Evolutionary conservation across 148 eudicot genomes (phyloP), one percentile per base, ranked within the genome.

Genomic region (Nepenthes gracilis): DNA sequence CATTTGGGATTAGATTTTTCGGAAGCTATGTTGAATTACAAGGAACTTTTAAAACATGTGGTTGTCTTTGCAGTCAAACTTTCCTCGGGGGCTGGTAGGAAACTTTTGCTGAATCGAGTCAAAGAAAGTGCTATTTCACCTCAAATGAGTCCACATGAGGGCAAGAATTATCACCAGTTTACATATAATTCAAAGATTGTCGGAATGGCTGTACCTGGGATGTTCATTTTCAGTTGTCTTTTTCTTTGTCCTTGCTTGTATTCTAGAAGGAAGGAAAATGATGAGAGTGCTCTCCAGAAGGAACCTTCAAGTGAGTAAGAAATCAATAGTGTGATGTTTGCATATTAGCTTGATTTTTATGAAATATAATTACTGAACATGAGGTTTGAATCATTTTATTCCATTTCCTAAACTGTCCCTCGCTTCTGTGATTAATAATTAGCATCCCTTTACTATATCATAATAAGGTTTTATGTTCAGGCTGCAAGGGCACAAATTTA

Each of bases 221-320:
- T 82, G 48, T 69, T 93, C 3, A 1, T 82, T 66, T 55, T 86
- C 38, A 82, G 91, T 12, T 89, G 99, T 58, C 13, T 55, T 52
- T 61, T 84, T 13, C 35, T 87, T 48, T 91, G 90, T 60, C 88
- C 95, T 35, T 90, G 97, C 65, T 74, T 84, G 67, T 81, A 69
- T 47, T 58, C 82, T 47, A 84, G 51, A 79, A 82, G 77, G 76
- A 88, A 75, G 73, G 87, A 72, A 43, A 43, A 59, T 36, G 38
- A 57, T 32, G 76, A 77, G 35, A 35, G 72, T n/a, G 81, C 70
- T 70, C 78, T 78, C 57, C 67, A 74, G 45, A 84, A 77, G 70
- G 96, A 88, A 12, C 64, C 32, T 65, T 73, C 90, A 73, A 68
- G 99, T 93, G 76, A 82, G 96, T 80, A 1, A 55, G 58, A 12